A percentile compares a stretch with the other conserved stretches of the same genome.
Conservation (phyloP, 1,284 basidiomycete species). For the Mycena sp. region DNA sequence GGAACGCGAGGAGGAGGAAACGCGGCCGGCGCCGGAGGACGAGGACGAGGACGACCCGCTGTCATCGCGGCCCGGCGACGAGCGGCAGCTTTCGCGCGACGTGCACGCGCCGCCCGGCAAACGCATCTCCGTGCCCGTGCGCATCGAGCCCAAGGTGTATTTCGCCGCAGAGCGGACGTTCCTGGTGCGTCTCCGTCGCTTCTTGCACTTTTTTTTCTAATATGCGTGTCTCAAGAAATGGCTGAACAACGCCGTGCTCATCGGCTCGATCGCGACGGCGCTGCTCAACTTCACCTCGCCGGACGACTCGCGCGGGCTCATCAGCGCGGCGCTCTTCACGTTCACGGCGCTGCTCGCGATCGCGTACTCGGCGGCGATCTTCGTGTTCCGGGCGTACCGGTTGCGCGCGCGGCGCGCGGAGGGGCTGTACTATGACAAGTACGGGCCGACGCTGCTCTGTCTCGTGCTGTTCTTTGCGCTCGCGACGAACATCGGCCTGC, state of each 20-base stretch:
- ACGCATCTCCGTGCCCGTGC: constrained; percentile 90
- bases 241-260: constrained; percentile 92
- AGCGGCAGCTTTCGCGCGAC: constrained; percentile 72
- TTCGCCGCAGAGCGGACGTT: constrained; percentile 97
- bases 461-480: constrained; percentile 76
- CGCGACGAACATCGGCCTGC: constrained; percentile 78
- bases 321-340: constrained; percentile 90
- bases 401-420: constrained; percentile 81
- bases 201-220: constrained; percentile 25
- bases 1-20: constrained; percentile 52
- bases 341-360: constrained; percentile 90
- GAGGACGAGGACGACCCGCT: constrained; percentile 50
- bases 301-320: constrained; percentile 80
- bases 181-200: constrained; percentile 60
- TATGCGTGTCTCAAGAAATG: constrained; percentile 72
- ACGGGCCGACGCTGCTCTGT: constrained; percentile 85
- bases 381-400: constrained; percentile 84
- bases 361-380: constrained; percentile 89
- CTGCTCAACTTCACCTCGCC: constrained; percentile 90
- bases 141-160: constrained; percentile 98
- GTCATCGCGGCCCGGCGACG: constrained; percentile 47
- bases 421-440: constrained; percentile 89
- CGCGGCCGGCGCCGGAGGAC: constrained; percentile 29
- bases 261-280: constrained; percentile 89
- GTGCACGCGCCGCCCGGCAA: constrained; percentile 91